Percentiles rank a stretch among this genome's conserved stretches.
Conservation (phyloP, 192 early-diverging fungal species). For the Linnemannia schmuckeri region DNA sequence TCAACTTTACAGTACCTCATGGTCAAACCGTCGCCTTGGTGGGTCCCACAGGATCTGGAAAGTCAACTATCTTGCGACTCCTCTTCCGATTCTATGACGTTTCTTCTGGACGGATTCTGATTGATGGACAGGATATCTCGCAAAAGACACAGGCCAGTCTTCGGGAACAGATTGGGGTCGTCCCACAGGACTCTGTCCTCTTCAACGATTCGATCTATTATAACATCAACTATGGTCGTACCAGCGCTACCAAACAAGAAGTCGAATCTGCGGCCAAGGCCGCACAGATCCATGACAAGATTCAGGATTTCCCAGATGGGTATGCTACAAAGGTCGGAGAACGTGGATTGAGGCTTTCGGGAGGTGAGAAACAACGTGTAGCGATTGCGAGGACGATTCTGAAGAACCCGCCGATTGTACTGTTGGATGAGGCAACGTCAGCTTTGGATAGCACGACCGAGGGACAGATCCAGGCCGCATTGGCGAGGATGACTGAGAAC, state of each 20-base stretch:
- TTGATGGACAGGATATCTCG: slow-evolving; percentile 89
- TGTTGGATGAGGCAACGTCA: slow-evolving; percentile 90
- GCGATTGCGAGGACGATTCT: slow-evolving; percentile 88
- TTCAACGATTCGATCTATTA: slow-evolving; percentile 97
- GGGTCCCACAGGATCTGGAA: slow-evolving; percentile 82
- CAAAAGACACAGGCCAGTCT: slow-evolving; percentile 78
- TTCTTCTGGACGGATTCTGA: slow-evolving; percentile 79
- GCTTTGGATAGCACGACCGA: slow-evolving; percentile 78
- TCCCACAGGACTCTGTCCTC: slow-evolving; percentile 95
- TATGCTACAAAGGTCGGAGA: slow-evolving; percentile 70
- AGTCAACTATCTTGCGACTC: slow-evolving; percentile 83
- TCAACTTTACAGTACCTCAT: slow-evolving; percentile 77
- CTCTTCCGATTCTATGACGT: slow-evolving; percentile 95
- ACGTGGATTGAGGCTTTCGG: slow-evolving; percentile 82
- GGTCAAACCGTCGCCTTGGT: slow-evolving; percentile 85
- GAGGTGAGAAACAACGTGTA: slow-evolving; percentile 94
- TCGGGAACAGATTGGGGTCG: slow-evolving; percentile 89
- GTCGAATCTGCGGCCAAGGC: slow-evolving; percentile 78
- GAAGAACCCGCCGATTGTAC: slow-evolving; percentile 74
- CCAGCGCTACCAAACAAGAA: slow-evolving; percentile 75
- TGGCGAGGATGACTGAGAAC: slow-evolving; percentile 80
- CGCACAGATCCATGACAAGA: slow-evolving; percentile 88
- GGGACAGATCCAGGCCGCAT: slow-evolving; percentile 86
- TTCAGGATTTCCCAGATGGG: slow-evolving; percentile 81
- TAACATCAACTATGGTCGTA: slow-evolving; percentile 93